Conservation (phyloP, 805 yeast genomes). For the Kodamaea sagamina region DNA sequence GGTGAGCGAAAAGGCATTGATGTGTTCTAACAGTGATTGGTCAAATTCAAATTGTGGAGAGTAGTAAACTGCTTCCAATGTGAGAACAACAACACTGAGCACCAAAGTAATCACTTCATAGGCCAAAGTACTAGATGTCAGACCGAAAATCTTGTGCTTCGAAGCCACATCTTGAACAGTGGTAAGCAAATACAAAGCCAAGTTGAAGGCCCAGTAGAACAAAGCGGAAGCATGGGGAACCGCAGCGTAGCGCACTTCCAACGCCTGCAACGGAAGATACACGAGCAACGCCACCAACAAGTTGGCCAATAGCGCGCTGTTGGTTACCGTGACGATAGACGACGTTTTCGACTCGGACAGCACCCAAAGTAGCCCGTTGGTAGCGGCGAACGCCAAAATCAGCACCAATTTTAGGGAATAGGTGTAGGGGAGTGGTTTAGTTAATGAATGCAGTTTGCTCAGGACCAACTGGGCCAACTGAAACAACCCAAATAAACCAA, state of each 20-base stretch:
- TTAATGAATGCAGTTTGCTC: constrained; percentile 16
- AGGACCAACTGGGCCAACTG: constrained; percentile 19
- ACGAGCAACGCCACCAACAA: constrained; percentile 7
- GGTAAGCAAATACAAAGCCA: constrained; percentile 15
- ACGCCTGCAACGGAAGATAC: constrained; percentile 25
- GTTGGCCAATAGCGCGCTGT: neutral
- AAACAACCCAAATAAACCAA: constrained; percentile 17
- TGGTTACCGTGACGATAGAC: neutral
- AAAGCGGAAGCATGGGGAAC: constrained; percentile 27
- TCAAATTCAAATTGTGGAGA: constrained; percentile 29
- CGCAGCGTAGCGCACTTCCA: constrained; percentile 24
- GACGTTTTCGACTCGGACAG: too few relatives aligned
- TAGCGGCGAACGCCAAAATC: constrained; percentile 10
- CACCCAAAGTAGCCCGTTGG: neutral
- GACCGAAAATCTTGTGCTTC: constrained; percentile 18
- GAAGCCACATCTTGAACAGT: constrained; percentile 25
- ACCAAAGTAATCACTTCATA: constrained; percentile 17
- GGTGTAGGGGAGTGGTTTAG: constrained; percentile 18
- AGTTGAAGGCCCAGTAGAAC: constrained; percentile 24
- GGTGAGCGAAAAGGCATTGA: constrained; percentile 24
- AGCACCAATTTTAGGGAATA: constrained; percentile 14
- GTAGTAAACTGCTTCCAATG: constrained; percentile 22
- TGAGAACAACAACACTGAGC: constrained; percentile 17
- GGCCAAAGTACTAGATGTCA: neutral
- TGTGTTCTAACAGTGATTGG: constrained; percentile 16